Base-by-base conservation (phyloP, 169 alveolate genomes). In the Eimeria necatrix region DNA sequence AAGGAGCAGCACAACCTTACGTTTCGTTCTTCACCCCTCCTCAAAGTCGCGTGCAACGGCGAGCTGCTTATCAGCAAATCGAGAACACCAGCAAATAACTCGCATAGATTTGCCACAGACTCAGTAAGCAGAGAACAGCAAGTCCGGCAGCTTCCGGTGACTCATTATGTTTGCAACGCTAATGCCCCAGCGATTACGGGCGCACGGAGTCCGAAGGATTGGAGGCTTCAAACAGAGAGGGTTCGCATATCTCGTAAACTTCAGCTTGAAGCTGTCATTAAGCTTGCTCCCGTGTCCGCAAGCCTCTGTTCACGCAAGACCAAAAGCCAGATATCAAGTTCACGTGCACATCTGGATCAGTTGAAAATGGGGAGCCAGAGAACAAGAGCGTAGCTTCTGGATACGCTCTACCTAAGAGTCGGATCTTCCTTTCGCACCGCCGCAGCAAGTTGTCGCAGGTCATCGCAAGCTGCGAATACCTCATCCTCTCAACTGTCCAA, bases 401-500 rank as follows among this genome's bases (percentile, higher is more conserved):
- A 24, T 24, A 26, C 7, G 41, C 48, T 52, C 56, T 16, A 46
- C 18, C 14, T 74, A 59, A 2, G 41, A 46, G 85, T 59, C 56
- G 14, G 4, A 3, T n/a, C 41, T 6, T 32, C 5, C 59, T 24
- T 12, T 18, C 7, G 83, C 16, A 6, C 8, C n/a, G 56, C 83
- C 81, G 81, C 81, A 26, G 41, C 52, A 32, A 14, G 53, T 9
- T n/a, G 41, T 7, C 24, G 26, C 60, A 7, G 20, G 59, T 74
- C 59, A 32, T 48, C 3, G 60, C 85, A 18, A 48, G 85, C 85
- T 46, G 83, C 24, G 70, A 12, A 12, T 73, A 64, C 41, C 22
- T 81, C 60, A 81, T 22, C 60, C 53, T 60, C 80, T 18, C 88
- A 93, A 93, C 64, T 93, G 93, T 20, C 88, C 91, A 26, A 87